phyloP scores from a whole-genome alignment of 352 stramenopile species.

The Phytophthora quininea region DNA sequence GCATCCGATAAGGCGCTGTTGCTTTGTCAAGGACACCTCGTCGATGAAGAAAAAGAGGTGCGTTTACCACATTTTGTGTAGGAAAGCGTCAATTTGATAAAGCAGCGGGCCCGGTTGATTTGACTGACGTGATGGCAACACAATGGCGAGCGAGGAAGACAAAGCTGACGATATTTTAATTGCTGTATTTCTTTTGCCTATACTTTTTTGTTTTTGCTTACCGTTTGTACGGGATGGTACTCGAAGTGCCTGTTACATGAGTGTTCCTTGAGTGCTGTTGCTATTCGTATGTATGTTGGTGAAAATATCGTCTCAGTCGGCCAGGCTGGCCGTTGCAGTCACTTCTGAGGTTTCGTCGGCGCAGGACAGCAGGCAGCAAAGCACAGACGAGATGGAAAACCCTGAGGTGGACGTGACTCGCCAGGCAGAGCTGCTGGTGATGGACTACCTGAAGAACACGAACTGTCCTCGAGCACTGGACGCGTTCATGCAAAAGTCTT shows the following conservation, averaged over 20 bases:
- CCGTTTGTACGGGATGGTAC: not conserved
- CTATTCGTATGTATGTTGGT: not conserved
- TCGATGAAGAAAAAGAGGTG: conserved; percentile 12
- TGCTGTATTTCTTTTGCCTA: not conserved
- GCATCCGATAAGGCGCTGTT: conserved; percentile 64
- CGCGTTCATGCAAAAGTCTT: conserved; percentile 49
- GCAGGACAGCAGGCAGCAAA: conserved; percentile 2
- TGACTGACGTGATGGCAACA: conserved; percentile 17
- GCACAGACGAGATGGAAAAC: conserved; percentile 20
- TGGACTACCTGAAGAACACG: conserved; percentile 72
- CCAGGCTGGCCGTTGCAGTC: not conserved
- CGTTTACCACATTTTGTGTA: not conserved
- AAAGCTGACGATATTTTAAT: conserved; percentile 39
- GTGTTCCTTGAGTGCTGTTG: too few species aligned
- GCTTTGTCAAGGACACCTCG: not conserved
- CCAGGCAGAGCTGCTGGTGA: conserved; percentile 71
- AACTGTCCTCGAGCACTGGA: conserved; percentile 63
- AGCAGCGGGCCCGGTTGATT: conserved; percentile 20
- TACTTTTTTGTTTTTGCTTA: not conserved
- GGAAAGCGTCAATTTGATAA: conserved; percentile 4
- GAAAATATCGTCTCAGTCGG: not conserved
- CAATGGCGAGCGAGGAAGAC: conserved; percentile 20
- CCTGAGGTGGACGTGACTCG: conserved; percentile 45
- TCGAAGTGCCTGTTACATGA: not conserved
- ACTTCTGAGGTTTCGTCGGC: not conserved